These are phyloP conservation scores for Apiospora hydei DNA, from an alignment of 2,329 filamentous ascomycete genomes.

Conservation along the genomic window DNA sequence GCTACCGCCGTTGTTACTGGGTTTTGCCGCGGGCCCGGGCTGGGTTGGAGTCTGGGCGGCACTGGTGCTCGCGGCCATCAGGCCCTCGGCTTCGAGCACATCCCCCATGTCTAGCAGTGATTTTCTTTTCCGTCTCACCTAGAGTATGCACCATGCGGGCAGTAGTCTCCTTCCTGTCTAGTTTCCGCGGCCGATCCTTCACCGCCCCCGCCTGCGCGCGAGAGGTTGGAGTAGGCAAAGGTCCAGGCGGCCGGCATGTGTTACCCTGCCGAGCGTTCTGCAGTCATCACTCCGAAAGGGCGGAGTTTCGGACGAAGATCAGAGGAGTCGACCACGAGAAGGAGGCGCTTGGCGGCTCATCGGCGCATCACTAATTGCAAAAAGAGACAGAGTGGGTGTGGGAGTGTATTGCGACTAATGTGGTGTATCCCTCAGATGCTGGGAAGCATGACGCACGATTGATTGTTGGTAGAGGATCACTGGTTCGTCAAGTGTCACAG, in stretches of 20 bases:
- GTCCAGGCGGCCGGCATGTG: neutral
- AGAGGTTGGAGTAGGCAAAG: slow-evolving; percentile 6
- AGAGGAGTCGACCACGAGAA: neutral
- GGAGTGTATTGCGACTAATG: neutral
- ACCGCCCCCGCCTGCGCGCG: neutral
- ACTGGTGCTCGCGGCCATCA: slow-evolving; percentile 16
- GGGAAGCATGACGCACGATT: slow-evolving; percentile 2
- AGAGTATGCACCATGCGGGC: neutral
- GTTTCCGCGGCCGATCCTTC: slow-evolving; percentile 7
- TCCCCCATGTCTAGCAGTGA: neutral
- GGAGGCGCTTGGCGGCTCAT: slow-evolving; percentile 9
- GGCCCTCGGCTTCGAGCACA: slow-evolving; percentile 20
- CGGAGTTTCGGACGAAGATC: slow-evolving; percentile 5
- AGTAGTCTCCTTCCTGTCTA: slow-evolving; percentile 3
- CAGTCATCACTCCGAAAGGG: slow-evolving; percentile 7
- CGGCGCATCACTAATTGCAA: neutral
- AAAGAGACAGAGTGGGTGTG: neutral
- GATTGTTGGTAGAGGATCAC: neutral
- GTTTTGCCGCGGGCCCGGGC: neutral
- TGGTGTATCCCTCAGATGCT: neutral
- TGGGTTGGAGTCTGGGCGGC: slow-evolving; percentile 4
- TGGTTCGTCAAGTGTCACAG: neutral
- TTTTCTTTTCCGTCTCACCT: neutral
- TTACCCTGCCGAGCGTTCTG: neutral
- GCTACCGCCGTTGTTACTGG: neutral